Percentiles rank a stretch among this genome's conserved stretches.
Evolutionary conservation across 306 rosid species (phyloP).

Genomic region (Lathyrus oleraceus): DNA sequence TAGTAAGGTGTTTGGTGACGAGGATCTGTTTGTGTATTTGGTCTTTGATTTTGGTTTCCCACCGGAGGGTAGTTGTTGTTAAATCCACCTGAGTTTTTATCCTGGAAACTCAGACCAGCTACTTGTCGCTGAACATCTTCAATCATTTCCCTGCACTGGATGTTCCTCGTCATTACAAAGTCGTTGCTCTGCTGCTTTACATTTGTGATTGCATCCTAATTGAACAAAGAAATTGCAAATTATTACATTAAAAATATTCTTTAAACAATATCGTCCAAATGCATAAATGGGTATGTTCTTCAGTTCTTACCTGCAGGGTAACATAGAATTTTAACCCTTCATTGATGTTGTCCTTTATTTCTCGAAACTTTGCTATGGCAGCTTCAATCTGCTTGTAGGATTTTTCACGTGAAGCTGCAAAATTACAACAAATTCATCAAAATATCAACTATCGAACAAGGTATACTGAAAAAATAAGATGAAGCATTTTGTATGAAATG

Average conservation of each 20-base stretch:
- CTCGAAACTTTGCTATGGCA: constrained; percentile 83
- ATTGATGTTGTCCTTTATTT: constrained; percentile 88
- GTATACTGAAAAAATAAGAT: not conserved
- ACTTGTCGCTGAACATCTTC: constrained; percentile 94
- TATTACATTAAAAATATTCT: constrained; percentile 2
- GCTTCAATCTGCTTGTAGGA: constrained; percentile 96
- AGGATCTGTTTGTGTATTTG: constrained; percentile 61
- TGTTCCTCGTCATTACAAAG: constrained; percentile 94
- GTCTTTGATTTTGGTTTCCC: constrained; percentile 67
- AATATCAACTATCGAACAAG: constrained; percentile 19
- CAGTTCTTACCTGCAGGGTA: constrained; percentile 70
- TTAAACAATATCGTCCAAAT: not conserved
- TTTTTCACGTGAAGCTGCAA: constrained; percentile 84
- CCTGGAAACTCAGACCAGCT: constrained; percentile 90
- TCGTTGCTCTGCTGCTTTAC: constrained; percentile 97
- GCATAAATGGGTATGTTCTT: not conserved
- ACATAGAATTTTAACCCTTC: constrained; percentile 94
- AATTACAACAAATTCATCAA: constrained; percentile 36
- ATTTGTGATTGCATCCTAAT: constrained; percentile 90
- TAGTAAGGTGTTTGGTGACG: constrained; percentile 71
- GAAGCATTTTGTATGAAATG: constrained; percentile 14
- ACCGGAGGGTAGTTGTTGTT: constrained; percentile 55
- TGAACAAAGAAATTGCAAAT: constrained; percentile 30
- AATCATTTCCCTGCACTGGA: constrained; percentile 94
- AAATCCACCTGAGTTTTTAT: constrained; percentile 53